phyloP scores from a whole-genome alignment of 345 rosid species.

The Citrus glauca region DNA sequence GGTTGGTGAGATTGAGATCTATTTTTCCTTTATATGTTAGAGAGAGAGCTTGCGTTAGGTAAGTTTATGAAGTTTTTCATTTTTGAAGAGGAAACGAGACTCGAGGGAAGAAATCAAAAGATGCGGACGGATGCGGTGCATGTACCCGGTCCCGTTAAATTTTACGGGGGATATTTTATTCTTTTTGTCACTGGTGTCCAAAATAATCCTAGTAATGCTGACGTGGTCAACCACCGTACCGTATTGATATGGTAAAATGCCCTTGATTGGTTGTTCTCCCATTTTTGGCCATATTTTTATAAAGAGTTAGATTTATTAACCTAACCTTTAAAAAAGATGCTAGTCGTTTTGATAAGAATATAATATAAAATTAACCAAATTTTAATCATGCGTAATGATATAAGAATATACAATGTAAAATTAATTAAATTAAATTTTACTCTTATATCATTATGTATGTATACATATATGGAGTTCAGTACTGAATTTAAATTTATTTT shows the following conservation, averaged over 20 bases:
- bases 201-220: neutral
- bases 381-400: too few relatives aligned
- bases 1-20: neutral
- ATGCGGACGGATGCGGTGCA: neutral
- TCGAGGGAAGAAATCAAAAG: neutral
- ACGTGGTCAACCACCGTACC: neutral
- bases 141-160: neutral
- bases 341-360: too few relatives aligned
- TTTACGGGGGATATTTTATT: neutral
- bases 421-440: too few relatives aligned
- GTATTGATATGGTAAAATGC: neutral
- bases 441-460: too few relatives aligned
- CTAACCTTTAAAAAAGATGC: too few relatives aligned
- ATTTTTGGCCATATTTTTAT: too few relatives aligned
- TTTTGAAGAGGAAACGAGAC: too few relatives aligned
- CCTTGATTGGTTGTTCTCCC: neutral
- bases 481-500: too few relatives aligned
- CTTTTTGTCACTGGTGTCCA: neutral
- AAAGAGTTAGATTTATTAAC: too few relatives aligned
- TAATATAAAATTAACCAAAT: too few relatives aligned
- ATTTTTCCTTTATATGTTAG: too few relatives aligned
- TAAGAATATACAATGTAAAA: too few relatives aligned
- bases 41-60: neutral
- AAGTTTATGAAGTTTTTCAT: neutral
- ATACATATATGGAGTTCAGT: accelerated